phyloP scores from a whole-genome alignment of 2,329 filamentous ascomycete genomes.

The Phialocephala subalpina region DNA sequence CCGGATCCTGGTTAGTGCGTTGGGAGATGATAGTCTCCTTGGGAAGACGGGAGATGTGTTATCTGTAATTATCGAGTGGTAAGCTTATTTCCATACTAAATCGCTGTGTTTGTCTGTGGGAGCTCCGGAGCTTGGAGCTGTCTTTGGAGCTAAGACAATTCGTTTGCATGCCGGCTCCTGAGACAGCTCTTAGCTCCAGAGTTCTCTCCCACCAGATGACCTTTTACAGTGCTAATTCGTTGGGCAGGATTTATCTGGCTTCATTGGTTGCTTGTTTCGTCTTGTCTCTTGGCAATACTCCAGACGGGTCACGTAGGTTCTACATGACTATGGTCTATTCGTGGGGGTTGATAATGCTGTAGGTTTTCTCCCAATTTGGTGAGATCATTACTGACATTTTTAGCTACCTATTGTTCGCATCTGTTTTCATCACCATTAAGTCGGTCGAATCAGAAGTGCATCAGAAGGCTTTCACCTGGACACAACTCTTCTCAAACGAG shows the following conservation, averaged over 20 bases:
- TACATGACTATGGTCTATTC: conserved; percentile 97
- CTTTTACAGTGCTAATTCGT: too few species aligned
- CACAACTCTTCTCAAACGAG: conserved; percentile 80
- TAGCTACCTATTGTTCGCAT: conserved; percentile 89
- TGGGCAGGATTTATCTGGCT: conserved; percentile 89
- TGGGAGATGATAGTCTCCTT: conserved; percentile 73
- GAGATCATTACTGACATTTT: conserved; percentile 10
- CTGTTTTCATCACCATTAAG: conserved; percentile 87
- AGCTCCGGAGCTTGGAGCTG: too few species aligned
- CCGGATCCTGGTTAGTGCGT: conserved; percentile 81
- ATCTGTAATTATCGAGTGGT: conserved; percentile 92
- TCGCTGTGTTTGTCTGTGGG: too few species aligned
- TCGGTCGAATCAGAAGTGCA: conserved; percentile 78
- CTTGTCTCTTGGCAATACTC: conserved; percentile 88
- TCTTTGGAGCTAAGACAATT: too few species aligned
- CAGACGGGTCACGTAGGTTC: conserved; percentile 87
- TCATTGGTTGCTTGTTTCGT: conserved; percentile 94
- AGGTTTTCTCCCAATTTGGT: conserved; percentile 46
- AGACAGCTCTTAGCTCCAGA: too few species aligned
- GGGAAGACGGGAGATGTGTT: conserved; percentile 80
- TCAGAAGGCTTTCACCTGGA: conserved; percentile 69
- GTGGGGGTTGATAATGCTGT: conserved; percentile 93
- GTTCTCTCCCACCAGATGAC: too few species aligned
- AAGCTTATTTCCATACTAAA: too few species aligned
- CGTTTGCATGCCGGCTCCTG: too few species aligned